Evolutionary conservation across 805 yeast species (phyloP).

Genomic region (Candida odintsovae): DNA sequence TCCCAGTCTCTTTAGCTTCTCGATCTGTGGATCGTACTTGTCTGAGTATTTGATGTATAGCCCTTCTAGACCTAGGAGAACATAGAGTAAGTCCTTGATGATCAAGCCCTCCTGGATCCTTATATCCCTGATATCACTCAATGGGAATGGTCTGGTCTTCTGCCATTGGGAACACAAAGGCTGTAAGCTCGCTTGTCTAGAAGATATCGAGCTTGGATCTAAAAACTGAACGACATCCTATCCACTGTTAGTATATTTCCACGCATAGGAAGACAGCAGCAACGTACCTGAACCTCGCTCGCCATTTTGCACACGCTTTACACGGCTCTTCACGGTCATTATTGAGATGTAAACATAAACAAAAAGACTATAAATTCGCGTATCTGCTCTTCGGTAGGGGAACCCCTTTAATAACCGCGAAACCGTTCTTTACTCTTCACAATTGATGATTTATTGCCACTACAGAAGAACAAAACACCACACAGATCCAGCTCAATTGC

Average conservation of each 20-base stretch:
- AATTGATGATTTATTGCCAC: background rate
- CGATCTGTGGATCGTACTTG: slow-evolving; percentile 42
- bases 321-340: background rate
- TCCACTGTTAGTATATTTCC: background rate
- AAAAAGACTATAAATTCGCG: background rate
- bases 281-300: background rate
- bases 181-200: slow-evolving; percentile 28
- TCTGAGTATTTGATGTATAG: slow-evolving; percentile 64
- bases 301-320: background rate
- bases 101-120: slow-evolving; percentile 69
- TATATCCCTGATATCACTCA: slow-evolving; percentile 40
- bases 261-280: background rate
- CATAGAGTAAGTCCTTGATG: slow-evolving; percentile 61
- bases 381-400: background rate
- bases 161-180: slow-evolving; percentile 27
- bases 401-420: background rate
- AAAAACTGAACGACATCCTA: background rate
- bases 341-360: background rate
- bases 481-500: background rate
- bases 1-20: slow-evolving; percentile 45
- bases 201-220: background rate
- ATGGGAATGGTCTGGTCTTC: slow-evolving; percentile 37
- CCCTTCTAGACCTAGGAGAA: slow-evolving; percentile 74
- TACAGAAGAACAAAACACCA: background rate
- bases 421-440: background rate